These are phyloP conservation scores for Diplocarpon rosae DNA, from an alignment of 2,329 filamentous ascomycete species.

Conservation along the genomic window DNA sequence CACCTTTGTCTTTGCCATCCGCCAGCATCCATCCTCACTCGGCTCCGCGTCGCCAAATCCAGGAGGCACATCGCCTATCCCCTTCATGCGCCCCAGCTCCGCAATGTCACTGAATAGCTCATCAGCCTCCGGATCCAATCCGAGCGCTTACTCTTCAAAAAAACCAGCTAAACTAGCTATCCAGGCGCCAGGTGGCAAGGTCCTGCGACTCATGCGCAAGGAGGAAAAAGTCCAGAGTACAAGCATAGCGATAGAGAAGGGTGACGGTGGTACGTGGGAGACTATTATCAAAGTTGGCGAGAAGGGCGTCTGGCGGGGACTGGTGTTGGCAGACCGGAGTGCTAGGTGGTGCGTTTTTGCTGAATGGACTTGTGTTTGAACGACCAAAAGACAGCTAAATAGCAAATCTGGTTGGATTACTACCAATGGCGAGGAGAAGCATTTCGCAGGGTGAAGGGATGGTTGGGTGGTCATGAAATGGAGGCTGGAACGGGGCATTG, in stretches of 20 bases:
- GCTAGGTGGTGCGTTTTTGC: constrained; percentile 89
- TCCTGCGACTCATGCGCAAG: constrained; percentile 76
- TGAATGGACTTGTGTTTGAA: constrained; percentile 49
- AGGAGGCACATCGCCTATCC: constrained; percentile 38
- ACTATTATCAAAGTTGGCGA: constrained; percentile 87
- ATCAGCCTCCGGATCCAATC: constrained; percentile 45
- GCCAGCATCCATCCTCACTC: constrained; percentile 71
- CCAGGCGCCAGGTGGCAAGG: constrained; percentile 89
- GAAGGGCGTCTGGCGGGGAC: constrained; percentile 66
- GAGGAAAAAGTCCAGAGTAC: constrained; percentile 42
- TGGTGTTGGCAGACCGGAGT: constrained; percentile 74
- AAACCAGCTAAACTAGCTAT: constrained; percentile 96
- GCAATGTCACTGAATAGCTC: constrained; percentile 55
- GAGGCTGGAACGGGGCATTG: too few species aligned
- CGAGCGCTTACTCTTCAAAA: constrained; percentile 43
- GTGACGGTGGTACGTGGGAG: constrained; percentile 71
- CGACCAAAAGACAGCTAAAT: not conserved
- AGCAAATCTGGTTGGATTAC: not conserved
- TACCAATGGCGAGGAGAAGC: not conserved
- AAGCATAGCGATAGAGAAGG: constrained; percentile 41
- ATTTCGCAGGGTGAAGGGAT: not conserved
- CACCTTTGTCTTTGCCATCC: constrained; percentile 92
- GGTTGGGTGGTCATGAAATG: not conserved
- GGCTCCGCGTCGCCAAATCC: constrained; percentile 30
- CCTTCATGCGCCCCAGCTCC: constrained; percentile 49